These are phyloP conservation scores for Sisymbrium irio DNA, from an alignment of 345 rosid species.

Conservation along the genomic window DNA sequence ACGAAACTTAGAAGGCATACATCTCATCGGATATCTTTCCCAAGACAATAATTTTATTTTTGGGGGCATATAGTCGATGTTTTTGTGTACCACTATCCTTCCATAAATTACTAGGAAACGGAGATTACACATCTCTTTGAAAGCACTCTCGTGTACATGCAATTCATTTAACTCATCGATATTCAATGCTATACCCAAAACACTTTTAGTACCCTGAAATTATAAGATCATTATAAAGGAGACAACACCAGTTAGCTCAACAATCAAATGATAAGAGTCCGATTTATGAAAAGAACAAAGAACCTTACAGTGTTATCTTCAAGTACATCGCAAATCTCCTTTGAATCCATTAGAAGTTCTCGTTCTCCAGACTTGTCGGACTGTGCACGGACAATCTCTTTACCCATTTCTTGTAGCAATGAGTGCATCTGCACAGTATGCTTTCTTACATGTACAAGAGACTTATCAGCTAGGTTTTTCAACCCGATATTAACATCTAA, in stretches of 20 bases:
- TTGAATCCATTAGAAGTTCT: background rate
- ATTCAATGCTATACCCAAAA: conserved; percentile 26
- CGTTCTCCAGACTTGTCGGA: background rate
- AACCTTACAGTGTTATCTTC: background rate
- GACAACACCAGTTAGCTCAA: background rate
- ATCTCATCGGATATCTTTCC: too few species aligned
- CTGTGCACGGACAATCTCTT: too few species aligned
- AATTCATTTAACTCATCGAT: background rate
- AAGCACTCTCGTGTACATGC: background rate
- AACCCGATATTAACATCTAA: background rate
- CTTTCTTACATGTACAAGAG: too few species aligned
- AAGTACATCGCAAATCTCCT: conserved; percentile 26
- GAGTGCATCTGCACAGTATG: too few species aligned
- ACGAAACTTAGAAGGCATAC: too few species aligned
- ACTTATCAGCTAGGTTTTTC: conserved; percentile 9
- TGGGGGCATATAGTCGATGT: too few species aligned
- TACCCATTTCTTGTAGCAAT: too few species aligned
- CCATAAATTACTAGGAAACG: background rate
- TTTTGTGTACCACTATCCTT: too few species aligned
- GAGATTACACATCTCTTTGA: conserved; percentile 20
- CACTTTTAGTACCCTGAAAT: conserved; percentile 25
- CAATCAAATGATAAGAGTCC: background rate
- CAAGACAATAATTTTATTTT: too few species aligned
- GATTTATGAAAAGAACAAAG: background rate
- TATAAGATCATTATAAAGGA: background rate